Conservation (phyloP, 495 filamentous ascomycete genomes). For the Podospora bellae-mahoneyi region DNA sequence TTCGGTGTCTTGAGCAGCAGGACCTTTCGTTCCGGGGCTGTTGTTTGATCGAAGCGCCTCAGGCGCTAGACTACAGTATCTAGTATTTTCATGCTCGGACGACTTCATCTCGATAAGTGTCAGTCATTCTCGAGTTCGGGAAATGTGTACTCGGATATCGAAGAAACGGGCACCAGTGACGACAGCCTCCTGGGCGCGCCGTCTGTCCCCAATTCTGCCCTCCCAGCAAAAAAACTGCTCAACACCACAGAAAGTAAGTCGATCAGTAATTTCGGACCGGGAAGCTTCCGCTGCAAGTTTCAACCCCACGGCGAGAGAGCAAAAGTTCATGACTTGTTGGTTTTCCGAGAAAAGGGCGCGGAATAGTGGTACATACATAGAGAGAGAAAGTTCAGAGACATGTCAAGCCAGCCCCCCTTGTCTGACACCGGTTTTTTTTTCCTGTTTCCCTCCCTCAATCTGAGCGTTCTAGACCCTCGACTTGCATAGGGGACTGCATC, state of each 20-base stretch:
- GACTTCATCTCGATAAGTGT: no score
- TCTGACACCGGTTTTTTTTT: background rate
- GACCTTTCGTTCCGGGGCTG: background rate
- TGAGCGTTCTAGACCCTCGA: conserved; percentile 1
- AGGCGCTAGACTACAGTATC: background rate
- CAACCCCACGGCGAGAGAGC: background rate
- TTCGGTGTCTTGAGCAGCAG: background rate
- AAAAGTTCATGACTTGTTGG: background rate
- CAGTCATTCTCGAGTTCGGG: background rate
- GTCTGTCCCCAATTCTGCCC: background rate
- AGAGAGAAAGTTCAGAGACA: background rate
- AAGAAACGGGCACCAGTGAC: background rate
- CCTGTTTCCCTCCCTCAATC: background rate
- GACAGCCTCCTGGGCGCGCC: background rate
- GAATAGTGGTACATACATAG: background rate
- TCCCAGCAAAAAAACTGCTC: background rate
- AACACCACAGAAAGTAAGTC: background rate
- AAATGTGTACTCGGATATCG: background rate
- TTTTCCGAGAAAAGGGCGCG: background rate
- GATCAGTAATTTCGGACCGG: background rate
- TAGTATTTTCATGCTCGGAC: background rate
- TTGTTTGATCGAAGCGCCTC: background rate
- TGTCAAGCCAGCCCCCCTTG: background rate
- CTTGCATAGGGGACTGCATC: conserved; percentile 24
- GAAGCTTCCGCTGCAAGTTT: background rate